phyloP scores from a whole-genome alignment of 1,139 yeast species.

The Taphrina wiesneri region DNA sequence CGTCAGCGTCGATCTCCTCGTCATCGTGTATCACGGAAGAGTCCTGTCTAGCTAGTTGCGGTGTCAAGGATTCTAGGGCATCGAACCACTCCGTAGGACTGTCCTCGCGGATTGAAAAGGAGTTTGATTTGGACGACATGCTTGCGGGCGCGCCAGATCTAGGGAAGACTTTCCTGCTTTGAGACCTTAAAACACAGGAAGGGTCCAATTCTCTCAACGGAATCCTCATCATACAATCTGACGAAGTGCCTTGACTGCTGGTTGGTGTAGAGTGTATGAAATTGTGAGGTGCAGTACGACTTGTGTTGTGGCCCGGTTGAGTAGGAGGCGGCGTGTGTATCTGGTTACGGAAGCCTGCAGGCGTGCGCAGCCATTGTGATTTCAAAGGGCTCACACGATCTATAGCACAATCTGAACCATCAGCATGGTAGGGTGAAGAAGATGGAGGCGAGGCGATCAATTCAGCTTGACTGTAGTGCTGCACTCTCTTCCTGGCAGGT shows the following conservation, averaged over 20 bases:
- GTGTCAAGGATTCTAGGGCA: neutral
- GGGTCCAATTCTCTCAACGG: neutral
- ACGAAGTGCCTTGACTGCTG: neutral
- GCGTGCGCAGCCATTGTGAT: neutral
- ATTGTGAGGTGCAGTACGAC: neutral
- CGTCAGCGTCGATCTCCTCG: neutral
- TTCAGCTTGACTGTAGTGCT: neutral
- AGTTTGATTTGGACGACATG: neutral
- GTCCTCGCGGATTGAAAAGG: neutral
- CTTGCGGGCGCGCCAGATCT: neutral
- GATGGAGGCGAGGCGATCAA: neutral
- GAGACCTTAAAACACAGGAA: neutral
- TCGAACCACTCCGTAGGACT: constrained; percentile 1
- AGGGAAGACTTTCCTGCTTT: neutral
- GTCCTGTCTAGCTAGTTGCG: neutral
- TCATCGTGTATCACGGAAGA: neutral
- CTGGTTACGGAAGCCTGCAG: neutral
- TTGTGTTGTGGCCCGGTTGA: neutral
- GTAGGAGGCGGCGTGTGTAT: neutral
- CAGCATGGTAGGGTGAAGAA: neutral
- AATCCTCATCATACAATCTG: neutral
- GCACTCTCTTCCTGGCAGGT: neutral
- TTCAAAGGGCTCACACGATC: neutral
- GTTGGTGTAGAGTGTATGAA: neutral
- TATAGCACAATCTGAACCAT: too few species aligned